Percentiles rank a stretch among this genome's conserved stretches.
phyloP scores from a whole-genome alignment of 805 yeast species.

The Candida loeiensis region DNA sequence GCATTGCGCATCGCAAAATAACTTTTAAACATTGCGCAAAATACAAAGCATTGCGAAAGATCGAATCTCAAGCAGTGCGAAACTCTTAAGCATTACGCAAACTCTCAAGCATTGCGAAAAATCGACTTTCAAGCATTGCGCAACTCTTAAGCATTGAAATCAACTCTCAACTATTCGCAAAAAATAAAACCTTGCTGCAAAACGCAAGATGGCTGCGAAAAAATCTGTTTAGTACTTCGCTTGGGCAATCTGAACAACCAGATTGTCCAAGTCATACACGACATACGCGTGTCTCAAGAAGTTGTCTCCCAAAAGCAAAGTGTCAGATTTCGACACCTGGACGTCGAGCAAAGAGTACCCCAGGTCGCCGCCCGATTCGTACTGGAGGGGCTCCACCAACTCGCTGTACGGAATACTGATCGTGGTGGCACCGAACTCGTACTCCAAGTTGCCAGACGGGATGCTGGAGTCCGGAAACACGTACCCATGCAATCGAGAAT shows the following conservation, averaged over 20 bases:
- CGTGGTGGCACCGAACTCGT: neutral
- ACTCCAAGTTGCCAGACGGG: constrained; percentile 1
- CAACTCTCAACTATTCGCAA: too few relatives aligned
- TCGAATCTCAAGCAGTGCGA: too few relatives aligned
- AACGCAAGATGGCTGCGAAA: too few relatives aligned
- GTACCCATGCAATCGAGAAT: neutral
- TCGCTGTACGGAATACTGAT: constrained; percentile 3
- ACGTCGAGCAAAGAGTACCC: neutral
- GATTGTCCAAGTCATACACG: constrained; percentile 32
- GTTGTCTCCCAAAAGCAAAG: constrained; percentile 23
- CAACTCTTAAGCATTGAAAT: too few relatives aligned
- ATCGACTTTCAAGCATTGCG: too few relatives aligned
- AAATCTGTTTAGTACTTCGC: constrained; percentile 1
- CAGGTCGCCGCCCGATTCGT: neutral
- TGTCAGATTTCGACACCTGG: neutral
- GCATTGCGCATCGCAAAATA: too few relatives aligned
- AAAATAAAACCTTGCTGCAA: too few relatives aligned
- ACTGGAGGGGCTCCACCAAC: neutral
- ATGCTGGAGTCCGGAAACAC: neutral
- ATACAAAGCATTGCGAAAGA: too few relatives aligned
- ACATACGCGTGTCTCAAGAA: constrained; percentile 25
- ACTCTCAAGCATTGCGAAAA: too few relatives aligned
- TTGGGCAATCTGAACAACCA: constrained; percentile 44
- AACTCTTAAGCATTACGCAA: too few relatives aligned
- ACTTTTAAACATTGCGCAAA: too few relatives aligned